Conservation (phyloP, 2,329 filamentous ascomycete genomes). For the Colletotrichum incanum region DNA sequence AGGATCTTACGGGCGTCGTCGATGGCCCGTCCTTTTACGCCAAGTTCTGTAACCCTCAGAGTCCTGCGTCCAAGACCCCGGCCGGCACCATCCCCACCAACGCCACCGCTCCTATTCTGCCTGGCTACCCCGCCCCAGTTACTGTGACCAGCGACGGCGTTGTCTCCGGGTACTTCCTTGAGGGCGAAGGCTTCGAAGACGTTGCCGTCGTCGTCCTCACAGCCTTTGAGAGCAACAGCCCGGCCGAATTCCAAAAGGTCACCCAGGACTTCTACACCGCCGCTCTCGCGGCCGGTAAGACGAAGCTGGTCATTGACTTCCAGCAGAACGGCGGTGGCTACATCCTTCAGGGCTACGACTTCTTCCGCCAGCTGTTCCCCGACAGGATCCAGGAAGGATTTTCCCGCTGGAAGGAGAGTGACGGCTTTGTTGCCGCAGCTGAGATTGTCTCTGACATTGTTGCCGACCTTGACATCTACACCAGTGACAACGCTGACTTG, state of each 20-base stretch:
- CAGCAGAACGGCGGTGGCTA: slow-evolving; percentile 72
- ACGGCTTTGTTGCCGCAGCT: slow-evolving; percentile 61
- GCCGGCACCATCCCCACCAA: slow-evolving; percentile 19
- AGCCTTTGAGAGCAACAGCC: slow-evolving; percentile 47
- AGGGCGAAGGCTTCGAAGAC: slow-evolving; percentile 52
- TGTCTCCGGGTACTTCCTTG: slow-evolving; percentile 54
- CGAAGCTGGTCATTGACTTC: slow-evolving; percentile 73
- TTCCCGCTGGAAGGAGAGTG: slow-evolving; percentile 57
- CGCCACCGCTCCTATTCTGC: neutral
- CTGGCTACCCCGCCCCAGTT: slow-evolving; percentile 50
- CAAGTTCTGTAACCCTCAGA: slow-evolving; percentile 51
- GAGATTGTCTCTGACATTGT: slow-evolving; percentile 60
- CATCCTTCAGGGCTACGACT: slow-evolving; percentile 70
- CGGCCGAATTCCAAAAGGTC: slow-evolving; percentile 54
- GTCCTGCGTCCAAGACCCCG: slow-evolving; percentile 11
- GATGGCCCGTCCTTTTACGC: slow-evolving; percentile 54
- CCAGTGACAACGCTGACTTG: slow-evolving; percentile 53
- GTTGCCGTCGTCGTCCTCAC: slow-evolving; percentile 51
- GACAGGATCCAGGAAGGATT: slow-evolving; percentile 57
- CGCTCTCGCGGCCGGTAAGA: slow-evolving; percentile 65
- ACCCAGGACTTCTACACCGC: slow-evolving; percentile 53
- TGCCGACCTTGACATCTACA: slow-evolving; percentile 62
- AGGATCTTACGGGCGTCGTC: slow-evolving; percentile 49
- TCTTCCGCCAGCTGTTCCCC: slow-evolving; percentile 69
- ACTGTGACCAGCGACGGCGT: slow-evolving; percentile 47